A percentile compares a stretch with the other conserved stretches of the same genome.
phyloP scores from a whole-genome alignment of 768 basidiomycete species.

The Mycena chlorophos region DNA sequence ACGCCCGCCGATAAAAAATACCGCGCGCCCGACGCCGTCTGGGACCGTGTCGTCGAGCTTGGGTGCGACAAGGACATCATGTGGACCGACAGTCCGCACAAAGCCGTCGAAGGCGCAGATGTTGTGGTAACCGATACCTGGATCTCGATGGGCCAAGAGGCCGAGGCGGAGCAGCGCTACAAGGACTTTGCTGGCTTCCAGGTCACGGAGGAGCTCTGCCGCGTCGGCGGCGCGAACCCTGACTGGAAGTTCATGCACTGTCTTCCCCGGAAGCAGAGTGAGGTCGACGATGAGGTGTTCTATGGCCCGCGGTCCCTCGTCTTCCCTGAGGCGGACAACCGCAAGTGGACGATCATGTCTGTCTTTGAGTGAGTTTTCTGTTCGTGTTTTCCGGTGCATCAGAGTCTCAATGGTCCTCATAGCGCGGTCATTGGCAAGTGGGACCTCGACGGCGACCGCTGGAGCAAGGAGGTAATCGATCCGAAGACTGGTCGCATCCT shows the following conservation, averaged over 20 bases:
- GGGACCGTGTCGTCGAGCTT: conserved; percentile 77
- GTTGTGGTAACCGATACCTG: conserved; percentile 98
- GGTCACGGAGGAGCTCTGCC: conserved; percentile 85
- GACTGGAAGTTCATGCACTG: conserved; percentile 97
- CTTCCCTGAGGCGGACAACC: conserved; percentile 93
- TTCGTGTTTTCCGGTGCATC: not conserved
- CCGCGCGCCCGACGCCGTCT: conserved; percentile 69
- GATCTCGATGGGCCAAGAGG: conserved; percentile 99
- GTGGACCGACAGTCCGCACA: conserved; percentile 78
- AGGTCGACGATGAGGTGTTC: conserved; percentile 98
- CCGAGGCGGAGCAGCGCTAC: conserved; percentile 83
- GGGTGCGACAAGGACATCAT: conserved; percentile 70
- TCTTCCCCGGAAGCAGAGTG: conserved; percentile 86
- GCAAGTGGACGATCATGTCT: conserved; percentile 96
- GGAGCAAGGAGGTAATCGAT: conserved; percentile 6
- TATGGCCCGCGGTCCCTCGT: conserved; percentile 90
- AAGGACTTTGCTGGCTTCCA: conserved; percentile 91
- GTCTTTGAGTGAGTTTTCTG: conserved; percentile 71
- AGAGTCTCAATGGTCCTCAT: not conserved
- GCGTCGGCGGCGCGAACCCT: conserved; percentile 75
- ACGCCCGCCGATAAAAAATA: conserved; percentile 64
- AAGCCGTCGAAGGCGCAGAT: conserved; percentile 88
- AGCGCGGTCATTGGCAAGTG: conserved; percentile 49
- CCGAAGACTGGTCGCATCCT: too few species aligned
- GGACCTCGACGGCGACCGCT: conserved; percentile 31